phyloP scores from a whole-genome alignment of 106 monocot species.

The Platanthera guangdongensis region DNA sequence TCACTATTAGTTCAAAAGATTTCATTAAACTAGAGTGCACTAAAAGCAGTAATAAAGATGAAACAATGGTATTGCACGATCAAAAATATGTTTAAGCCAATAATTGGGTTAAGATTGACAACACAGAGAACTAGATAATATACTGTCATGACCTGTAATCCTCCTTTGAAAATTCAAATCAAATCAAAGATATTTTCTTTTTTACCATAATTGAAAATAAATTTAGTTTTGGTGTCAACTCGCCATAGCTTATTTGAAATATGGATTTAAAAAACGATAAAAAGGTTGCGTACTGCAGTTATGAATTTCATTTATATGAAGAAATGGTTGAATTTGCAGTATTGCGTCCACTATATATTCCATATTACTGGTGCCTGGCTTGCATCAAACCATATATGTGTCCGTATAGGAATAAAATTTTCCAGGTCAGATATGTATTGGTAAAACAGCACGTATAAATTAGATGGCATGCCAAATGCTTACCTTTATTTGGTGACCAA shows the following conservation, averaged over 20 bases:
- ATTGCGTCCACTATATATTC: neutral
- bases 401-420: neutral
- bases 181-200: neutral
- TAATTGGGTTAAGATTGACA: neutral
- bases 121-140: neutral
- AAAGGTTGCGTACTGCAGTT: neutral
- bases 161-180: neutral
- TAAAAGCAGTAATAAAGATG: neutral
- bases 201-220: neutral
- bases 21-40: neutral
- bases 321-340: neutral
- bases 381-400: neutral
- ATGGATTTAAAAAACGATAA: neutral
- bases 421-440: neutral
- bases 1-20: neutral
- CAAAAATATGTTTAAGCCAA: neutral
- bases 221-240: neutral
- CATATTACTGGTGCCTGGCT: neutral
- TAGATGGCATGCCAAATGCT: neutral
- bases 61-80: neutral
- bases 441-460: neutral
- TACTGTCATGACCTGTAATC: neutral
- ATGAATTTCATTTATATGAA: neutral
- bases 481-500: constrained; percentile 84
- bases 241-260: neutral